Evolutionary conservation across 2,329 filamentous ascomycete species (phyloP).

Genomic region (Fusarium foetens): DNA sequence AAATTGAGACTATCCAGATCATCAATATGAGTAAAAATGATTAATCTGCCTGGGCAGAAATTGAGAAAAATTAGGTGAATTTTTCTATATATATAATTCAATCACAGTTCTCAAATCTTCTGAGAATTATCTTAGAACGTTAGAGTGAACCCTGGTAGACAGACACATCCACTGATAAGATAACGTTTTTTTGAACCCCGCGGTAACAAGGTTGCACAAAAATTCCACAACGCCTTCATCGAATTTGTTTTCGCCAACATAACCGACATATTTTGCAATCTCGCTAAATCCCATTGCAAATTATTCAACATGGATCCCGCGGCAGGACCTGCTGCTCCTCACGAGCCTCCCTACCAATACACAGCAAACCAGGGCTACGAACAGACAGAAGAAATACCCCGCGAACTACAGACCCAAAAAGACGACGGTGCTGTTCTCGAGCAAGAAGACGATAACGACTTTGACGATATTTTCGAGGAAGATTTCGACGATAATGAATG

Average conservation of each 20-base stretch:
- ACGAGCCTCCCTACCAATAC: conserved; percentile 58
- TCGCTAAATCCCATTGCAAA: conserved; percentile 2
- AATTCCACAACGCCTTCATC: conserved; percentile 33
- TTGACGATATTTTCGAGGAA: conserved; percentile 50
- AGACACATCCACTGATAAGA: conserved; percentile 31
- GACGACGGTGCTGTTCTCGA: conserved; percentile 39
- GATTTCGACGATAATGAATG: conserved; percentile 73
- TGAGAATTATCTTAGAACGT: background rate
- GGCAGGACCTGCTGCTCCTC: conserved; percentile 52
- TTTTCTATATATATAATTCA: background rate
- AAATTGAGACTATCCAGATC: background rate
- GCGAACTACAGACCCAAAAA: conserved; percentile 46
- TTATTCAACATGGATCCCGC: conserved; percentile 27
- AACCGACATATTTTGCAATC: background rate
- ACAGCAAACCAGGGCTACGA: conserved; percentile 58
- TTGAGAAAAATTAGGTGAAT: background rate
- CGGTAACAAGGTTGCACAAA: conserved; percentile 39
- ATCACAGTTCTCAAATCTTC: background rate
- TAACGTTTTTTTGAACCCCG: conserved; percentile 40
- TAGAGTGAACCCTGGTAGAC: conserved; percentile 14
- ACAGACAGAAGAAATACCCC: conserved; percentile 50
- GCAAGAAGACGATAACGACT: conserved; percentile 40
- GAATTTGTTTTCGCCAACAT: conserved; percentile 2
- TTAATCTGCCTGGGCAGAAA: background rate
- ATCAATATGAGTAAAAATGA: background rate